phyloP scores from a whole-genome alignment of 495 filamentous ascomycete genomes.

The Corynascus novoguineensis region DNA sequence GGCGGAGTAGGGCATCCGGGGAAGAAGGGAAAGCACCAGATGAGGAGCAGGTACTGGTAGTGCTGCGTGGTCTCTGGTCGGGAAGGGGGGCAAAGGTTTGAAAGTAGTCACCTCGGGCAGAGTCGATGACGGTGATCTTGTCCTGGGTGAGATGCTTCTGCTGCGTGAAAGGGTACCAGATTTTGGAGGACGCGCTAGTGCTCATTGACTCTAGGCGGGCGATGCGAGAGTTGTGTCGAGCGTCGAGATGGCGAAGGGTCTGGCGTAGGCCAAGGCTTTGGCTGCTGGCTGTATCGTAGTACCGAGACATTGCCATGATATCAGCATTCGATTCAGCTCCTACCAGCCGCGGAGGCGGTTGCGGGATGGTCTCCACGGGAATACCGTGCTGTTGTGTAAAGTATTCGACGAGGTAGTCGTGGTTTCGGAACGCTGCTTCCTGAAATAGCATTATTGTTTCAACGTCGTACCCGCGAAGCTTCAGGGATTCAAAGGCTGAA shows the following conservation, averaged over 20 bases:
- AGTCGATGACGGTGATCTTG: slow-evolving; percentile 66
- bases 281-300: neutral
- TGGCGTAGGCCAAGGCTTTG: slow-evolving; percentile 2
- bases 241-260: slow-evolving; percentile 43
- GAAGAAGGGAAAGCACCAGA: too few relatives aligned
- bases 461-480: slow-evolving; percentile 68
- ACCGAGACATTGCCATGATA: slow-evolving; percentile 24
- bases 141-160: slow-evolving; percentile 54
- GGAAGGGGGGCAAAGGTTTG: slow-evolving; percentile 42
- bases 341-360: slow-evolving; percentile 40
- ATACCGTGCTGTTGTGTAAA: slow-evolving; percentile 53
- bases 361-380: slow-evolving; percentile 46
- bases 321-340: neutral
- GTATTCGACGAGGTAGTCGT: slow-evolving; percentile 56
- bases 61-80: neutral
- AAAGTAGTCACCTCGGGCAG: slow-evolving; percentile 69
- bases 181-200: slow-evolving; percentile 47
- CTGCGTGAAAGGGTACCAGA: slow-evolving; percentile 83
- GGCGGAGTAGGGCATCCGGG: slow-evolving; percentile 42
- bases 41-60: neutral
- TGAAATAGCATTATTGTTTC: slow-evolving; percentile 59
- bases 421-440: slow-evolving; percentile 57
- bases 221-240: slow-evolving; percentile 48
- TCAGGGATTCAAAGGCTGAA: slow-evolving; percentile 67
- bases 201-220: slow-evolving; percentile 54